Percentiles rank a stretch among this genome's conserved stretches.
These are phyloP conservation scores for Nemania diffusa DNA, from an alignment of 2,329 filamentous ascomycete genomes.

Conservation along the genomic window DNA sequence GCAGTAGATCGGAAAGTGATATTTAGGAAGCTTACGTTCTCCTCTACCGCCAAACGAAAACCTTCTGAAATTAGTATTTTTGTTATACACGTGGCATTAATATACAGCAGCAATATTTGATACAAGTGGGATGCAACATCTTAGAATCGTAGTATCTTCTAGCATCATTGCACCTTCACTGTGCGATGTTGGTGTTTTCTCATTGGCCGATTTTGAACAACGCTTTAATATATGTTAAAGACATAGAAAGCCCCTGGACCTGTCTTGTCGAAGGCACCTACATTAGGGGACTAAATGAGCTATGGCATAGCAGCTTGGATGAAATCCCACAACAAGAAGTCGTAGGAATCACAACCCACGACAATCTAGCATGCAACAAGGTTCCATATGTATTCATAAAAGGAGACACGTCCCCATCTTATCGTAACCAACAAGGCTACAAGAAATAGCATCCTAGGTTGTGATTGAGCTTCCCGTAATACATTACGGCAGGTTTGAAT, in stretches of 20 bases:
- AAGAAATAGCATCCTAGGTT: not conserved
- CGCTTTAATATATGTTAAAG: not conserved
- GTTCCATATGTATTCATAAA: not conserved
- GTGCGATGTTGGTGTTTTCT: not conserved
- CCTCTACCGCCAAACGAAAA: too few species aligned
- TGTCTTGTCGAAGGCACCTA: too few species aligned
- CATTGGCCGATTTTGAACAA: not conserved
- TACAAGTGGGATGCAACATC: too few species aligned
- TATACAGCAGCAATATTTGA: not conserved
- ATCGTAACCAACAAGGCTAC: not conserved
- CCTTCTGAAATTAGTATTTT: too few species aligned
- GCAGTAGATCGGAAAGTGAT: not conserved
- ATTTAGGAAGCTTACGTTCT: not conserved
- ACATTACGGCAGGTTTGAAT: too few species aligned
- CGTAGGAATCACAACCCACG: not conserved
- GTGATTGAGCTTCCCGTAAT: too few species aligned
- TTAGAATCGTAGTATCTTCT: not conserved
- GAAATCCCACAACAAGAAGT: not conserved
- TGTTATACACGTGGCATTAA: too few species aligned
- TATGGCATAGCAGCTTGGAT: not conserved
- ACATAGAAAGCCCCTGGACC: not conserved
- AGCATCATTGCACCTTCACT: not conserved
- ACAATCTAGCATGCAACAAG: not conserved
- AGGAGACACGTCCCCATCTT: not conserved
- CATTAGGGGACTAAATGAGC: not conserved